Base-by-base conservation (phyloP, 2,329 filamentous ascomycete genomes). In the Ploettnerulaceae sp. region DNA sequence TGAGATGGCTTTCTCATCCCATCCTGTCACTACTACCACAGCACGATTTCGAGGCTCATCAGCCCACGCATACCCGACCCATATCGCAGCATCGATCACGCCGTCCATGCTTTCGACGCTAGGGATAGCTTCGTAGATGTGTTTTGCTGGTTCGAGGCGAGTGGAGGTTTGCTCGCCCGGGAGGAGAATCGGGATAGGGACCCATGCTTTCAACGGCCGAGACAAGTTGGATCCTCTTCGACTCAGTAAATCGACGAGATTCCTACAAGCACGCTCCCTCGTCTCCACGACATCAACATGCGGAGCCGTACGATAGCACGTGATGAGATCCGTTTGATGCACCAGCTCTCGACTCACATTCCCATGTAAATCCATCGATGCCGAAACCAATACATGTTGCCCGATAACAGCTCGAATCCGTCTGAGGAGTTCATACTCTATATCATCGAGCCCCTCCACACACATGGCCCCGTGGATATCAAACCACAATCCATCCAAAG, bases 381-480 rank as follows among this genome's bases (percentile, higher is more conserved):
- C 71, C 1, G 73, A 76, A 5, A 77, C 70, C 9, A 76, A 47
- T 6, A 72, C 70, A 15, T 67, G 56, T 0, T 67, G 59, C 0
- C 74, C 74, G 15, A 75, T 66, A 3, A 75, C 68, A 0, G 38
- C 48, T 2, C 74, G 65, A 9, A 75, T 67, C 0, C 72, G 69
- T 9, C 59, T 57, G 15, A 77, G 61, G 21, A 77, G 67, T 44
- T 74, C 69, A 2, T 64, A 67, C 48, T 77, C 74, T 1, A 59
- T 61, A 53, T 77, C 74, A 28, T 72, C 67, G 4, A 76, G 44
- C 0, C 62, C 71, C 26, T 75, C 70, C 1, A 77, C 74, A 34
- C 69, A 72, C 73, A 77, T 77, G 3, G 74, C 74, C 11, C 74
- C 74, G 52, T 77, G 74, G 22, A 77, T 77, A 49, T 77, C 74